These are phyloP conservation scores for Fusarium sp. DNA, from an alignment of 2,329 filamentous ascomycete genomes.

Conservation along the genomic window DNA sequence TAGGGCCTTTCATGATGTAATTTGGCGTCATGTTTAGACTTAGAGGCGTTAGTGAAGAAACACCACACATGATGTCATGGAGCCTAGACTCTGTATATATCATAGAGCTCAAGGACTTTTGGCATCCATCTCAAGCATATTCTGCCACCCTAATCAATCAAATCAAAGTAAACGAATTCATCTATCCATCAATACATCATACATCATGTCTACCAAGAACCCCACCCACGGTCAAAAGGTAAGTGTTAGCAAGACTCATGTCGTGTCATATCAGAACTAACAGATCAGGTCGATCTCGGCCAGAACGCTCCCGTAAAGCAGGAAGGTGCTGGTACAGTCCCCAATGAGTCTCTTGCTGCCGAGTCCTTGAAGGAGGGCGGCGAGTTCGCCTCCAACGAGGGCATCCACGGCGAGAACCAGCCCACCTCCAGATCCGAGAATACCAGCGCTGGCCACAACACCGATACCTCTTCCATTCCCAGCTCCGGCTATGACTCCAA, in stretches of 20 bases:
- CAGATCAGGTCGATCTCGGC: slow-evolving; percentile 57
- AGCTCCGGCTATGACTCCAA: slow-evolving; percentile 2
- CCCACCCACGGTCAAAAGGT: slow-evolving; percentile 41
- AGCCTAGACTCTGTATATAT: slow-evolving; percentile 22
- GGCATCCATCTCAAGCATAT: background rate
- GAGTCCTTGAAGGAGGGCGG: slow-evolving; percentile 73
- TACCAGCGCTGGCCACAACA: slow-evolving; percentile 5
- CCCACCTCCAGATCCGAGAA: slow-evolving; percentile 8
- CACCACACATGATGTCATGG: slow-evolving; percentile 35
- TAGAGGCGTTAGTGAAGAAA: slow-evolving; percentile 18
- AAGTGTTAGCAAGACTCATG: background rate
- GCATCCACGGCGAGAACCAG: slow-evolving; percentile 49
- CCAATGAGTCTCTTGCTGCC: slow-evolving; percentile 78
- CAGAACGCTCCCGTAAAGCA: slow-evolving; percentile 60
- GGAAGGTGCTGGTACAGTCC: slow-evolving; percentile 73
- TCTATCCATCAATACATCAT: background rate
- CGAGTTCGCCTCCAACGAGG: slow-evolving; percentile 68
- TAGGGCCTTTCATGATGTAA: slow-evolving; percentile 36
- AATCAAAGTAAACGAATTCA: background rate
- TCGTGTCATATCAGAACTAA: slow-evolving; percentile 1
- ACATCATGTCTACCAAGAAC: slow-evolving; percentile 35
- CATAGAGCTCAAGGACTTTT: slow-evolving; percentile 10
- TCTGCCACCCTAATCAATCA: background rate
- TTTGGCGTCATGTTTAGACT: slow-evolving; percentile 31
- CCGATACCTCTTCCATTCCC: background rate